Percentiles rank a stretch among this genome's conserved stretches.
Conservation (phyloP, 768 basidiomycete genomes). For the Filobasidium wieringae region DNA sequence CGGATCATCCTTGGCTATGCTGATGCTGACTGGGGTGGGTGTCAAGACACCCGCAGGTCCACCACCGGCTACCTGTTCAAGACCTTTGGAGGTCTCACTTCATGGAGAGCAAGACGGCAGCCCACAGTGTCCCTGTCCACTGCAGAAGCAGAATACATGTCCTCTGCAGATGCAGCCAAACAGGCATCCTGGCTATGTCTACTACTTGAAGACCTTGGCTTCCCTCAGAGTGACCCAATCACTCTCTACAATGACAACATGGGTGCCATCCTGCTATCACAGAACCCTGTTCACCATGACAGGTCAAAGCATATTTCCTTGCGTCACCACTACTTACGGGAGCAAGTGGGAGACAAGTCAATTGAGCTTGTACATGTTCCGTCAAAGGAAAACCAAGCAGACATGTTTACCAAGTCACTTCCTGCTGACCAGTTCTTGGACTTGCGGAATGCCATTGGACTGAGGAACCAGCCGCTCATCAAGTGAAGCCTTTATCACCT, state of each 20-base stretch:
- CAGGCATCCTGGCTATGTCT: slow-evolving; percentile 8
- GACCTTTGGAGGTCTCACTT: slow-evolving; percentile 33
- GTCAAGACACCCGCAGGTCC: slow-evolving; percentile 24
- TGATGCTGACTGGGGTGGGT: slow-evolving; percentile 34
- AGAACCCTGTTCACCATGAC: too few relatives aligned
- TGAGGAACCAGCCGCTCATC: too few relatives aligned
- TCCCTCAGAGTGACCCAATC: background rate
- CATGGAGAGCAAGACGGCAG: slow-evolving; percentile 41
- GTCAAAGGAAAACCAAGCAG: too few relatives aligned
- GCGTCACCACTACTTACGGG: too few relatives aligned
- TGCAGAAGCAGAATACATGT: slow-evolving; percentile 45
- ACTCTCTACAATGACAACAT: background rate
- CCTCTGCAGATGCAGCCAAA: slow-evolving; percentile 33
- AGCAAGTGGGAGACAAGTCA: too few relatives aligned
- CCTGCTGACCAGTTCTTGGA: too few relatives aligned
- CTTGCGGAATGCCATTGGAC: too few relatives aligned
- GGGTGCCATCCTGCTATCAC: background rate
- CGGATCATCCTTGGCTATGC: slow-evolving; percentile 11
- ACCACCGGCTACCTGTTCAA: slow-evolving; percentile 39
- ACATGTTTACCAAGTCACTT: too few relatives aligned
- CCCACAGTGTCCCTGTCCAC: slow-evolving; percentile 41
- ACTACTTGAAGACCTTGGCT: background rate
- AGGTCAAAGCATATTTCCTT: too few relatives aligned
- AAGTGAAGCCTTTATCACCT: too few relatives aligned
- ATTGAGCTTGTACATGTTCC: too few relatives aligned